Evolutionary conservation across 805 yeast genomes (phyloP).

Genomic region (Saccharomycopsis sp.): DNA sequence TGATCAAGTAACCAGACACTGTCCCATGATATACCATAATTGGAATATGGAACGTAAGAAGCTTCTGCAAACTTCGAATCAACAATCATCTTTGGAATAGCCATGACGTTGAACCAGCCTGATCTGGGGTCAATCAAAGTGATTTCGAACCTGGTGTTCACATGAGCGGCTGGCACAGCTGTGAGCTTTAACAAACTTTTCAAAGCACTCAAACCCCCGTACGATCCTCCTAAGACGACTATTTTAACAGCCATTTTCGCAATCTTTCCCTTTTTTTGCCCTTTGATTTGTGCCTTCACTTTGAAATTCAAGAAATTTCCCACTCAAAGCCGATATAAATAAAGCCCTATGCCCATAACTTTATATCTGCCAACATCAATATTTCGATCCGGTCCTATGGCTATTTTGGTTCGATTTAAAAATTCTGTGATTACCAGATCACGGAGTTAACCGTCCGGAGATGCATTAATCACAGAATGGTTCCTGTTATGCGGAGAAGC

Average conservation of each 20-base stretch:
- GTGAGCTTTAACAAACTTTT: slow-evolving; percentile 12
- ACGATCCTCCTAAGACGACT: slow-evolving; percentile 30
- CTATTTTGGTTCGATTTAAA: no score
- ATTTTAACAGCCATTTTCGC: slow-evolving; percentile 19
- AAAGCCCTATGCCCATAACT: no score
- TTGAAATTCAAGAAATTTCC: no score
- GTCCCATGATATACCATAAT: slow-evolving; percentile 24
- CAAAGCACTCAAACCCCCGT: slow-evolving; percentile 30
- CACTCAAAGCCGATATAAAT: no score
- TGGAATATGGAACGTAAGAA: slow-evolving; percentile 27
- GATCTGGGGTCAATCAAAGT: slow-evolving; percentile 33
- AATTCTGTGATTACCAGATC: no score
- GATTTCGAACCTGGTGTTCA: slow-evolving; percentile 24
- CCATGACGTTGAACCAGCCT: slow-evolving; percentile 34
- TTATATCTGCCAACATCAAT: no score
- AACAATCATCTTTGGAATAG: slow-evolving; percentile 32
- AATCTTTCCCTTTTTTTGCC: background rate
- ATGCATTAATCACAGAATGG: no score
- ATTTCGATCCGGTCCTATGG: no score
- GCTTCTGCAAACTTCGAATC: slow-evolving; percentile 31
- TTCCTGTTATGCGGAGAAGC: no score
- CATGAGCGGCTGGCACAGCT: slow-evolving; percentile 7
- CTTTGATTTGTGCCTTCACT: no score
- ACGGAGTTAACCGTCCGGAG: no score
- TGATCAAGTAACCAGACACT: no score